Percentiles rank a stretch among this genome's conserved stretches.
phyloP scores from a whole-genome alignment of 1,284 basidiomycete species.

The Apiotrichum akiyoshidainum region DNA sequence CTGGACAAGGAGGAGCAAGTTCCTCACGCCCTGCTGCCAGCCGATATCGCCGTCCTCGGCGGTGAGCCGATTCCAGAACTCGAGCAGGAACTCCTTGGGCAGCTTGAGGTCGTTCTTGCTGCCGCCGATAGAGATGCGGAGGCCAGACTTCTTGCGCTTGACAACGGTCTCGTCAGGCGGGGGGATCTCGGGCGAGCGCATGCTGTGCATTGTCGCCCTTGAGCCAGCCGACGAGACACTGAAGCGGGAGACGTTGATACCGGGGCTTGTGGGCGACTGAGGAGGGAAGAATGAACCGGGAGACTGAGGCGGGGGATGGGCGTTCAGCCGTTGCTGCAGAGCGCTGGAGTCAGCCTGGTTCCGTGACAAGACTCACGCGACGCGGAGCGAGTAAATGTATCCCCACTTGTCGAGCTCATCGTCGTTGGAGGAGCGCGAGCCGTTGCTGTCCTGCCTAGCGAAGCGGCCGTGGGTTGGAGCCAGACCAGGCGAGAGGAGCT shows the following conservation, averaged over 20 bases:
- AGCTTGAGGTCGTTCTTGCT: conserved; percentile 38
- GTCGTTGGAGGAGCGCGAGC: not conserved
- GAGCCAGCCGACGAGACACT: not conserved
- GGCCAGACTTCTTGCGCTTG: conserved; percentile 26
- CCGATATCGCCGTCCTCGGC: conserved; percentile 41
- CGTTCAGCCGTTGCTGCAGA: conserved; percentile 15
- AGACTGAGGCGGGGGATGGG: not conserved
- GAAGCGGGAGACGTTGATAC: not conserved
- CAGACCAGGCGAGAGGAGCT: not conserved
- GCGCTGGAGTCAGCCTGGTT: conserved; percentile 11
- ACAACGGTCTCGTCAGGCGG: conserved; percentile 5
- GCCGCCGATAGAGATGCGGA: conserved; percentile 21
- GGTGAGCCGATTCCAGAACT: conserved; percentile 43
- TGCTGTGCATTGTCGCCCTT: not conserved
- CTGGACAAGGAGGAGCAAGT: conserved; percentile 35
- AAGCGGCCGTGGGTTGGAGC: not conserved
- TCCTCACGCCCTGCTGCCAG: conserved; percentile 34
- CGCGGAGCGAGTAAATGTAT: conserved; percentile 45
- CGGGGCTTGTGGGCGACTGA: not conserved
- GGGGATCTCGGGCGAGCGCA: conserved; percentile 14
- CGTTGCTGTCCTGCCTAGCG: not conserved
- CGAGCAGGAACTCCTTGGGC: conserved; percentile 45
- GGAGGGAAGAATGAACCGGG: not conserved
- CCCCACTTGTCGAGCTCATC: conserved; percentile 44
- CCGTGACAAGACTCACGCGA: conserved; percentile 36